These are phyloP conservation scores for Rhodotorula taiwanensis DNA, from an alignment of 768 basidiomycete genomes.

Conservation along the genomic window DNA sequence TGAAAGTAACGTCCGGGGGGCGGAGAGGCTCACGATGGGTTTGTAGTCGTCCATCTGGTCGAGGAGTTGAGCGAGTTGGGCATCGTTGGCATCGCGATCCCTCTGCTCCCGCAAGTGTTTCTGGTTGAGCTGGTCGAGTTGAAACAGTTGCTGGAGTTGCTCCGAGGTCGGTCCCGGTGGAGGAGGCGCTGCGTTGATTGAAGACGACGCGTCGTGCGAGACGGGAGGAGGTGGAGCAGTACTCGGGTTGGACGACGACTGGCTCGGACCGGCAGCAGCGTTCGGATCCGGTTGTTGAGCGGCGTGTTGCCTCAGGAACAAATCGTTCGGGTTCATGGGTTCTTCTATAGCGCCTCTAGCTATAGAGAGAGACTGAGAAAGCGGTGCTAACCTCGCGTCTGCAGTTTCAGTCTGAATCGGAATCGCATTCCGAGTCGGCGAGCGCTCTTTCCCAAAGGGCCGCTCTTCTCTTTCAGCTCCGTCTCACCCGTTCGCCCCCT, in stretches of 20 bases:
- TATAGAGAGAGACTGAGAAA: too few species aligned
- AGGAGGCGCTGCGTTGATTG: too few species aligned
- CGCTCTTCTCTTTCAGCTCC: neutral
- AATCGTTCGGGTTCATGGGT: constrained; percentile 29
- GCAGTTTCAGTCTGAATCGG: too few species aligned
- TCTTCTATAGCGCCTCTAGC: too few species aligned
- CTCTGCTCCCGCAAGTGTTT: constrained; percentile 37
- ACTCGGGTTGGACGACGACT: too few species aligned
- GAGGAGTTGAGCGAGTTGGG: constrained; percentile 85
- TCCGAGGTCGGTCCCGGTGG: neutral
- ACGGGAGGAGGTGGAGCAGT: neutral
- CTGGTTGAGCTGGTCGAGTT: neutral
- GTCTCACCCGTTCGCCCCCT: neutral
- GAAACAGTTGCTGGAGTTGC: neutral
- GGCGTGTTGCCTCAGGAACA: constrained; percentile 10
- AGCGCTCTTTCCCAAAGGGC: too few species aligned
- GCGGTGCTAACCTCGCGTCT: too few species aligned
- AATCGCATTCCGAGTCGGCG: too few species aligned
- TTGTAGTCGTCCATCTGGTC: constrained; percentile 95
- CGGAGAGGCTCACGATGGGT: constrained; percentile 84
- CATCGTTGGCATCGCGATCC: constrained; percentile 65
- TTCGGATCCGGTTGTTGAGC: too few species aligned
- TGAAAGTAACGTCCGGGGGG: too few species aligned
- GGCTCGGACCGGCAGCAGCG: too few species aligned
- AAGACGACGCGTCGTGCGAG: too few species aligned